phyloP scores from a whole-genome alignment of 163 green algal genomes.

The Coccomyxa subellipsoidea region DNA sequence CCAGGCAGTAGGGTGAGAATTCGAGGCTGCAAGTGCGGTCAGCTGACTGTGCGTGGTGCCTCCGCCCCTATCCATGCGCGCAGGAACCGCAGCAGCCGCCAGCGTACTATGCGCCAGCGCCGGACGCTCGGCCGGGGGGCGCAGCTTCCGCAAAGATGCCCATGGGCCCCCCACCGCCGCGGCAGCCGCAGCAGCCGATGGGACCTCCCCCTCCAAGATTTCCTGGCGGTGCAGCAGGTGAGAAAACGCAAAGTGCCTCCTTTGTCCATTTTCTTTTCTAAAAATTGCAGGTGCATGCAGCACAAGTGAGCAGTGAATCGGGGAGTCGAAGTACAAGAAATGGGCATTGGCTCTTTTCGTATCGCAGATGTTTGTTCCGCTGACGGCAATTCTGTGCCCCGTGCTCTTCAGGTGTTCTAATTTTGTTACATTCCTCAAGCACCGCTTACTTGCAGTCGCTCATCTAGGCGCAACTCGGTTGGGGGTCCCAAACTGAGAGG shows the following conservation, averaged over 20 bases:
- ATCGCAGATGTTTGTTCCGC: too few relatives aligned
- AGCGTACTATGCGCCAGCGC: background rate
- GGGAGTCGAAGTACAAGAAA: background rate
- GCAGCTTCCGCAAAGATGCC: background rate
- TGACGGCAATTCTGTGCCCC: too few relatives aligned
- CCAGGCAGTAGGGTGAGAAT: background rate
- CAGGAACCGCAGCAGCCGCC: background rate
- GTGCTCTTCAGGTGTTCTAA: too few relatives aligned
- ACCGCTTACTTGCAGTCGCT: too few relatives aligned
- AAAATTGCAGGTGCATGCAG: background rate
- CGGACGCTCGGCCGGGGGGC: background rate
- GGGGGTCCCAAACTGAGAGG: background rate
- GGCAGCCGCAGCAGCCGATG: background rate
- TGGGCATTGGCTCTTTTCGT: too few relatives aligned
- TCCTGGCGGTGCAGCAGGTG: background rate
- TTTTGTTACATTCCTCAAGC: too few relatives aligned
- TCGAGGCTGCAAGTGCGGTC: too few relatives aligned
- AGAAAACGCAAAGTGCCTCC: background rate
- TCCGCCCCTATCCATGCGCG: background rate
- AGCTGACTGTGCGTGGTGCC: background rate
- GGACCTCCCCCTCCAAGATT: constrained; percentile 1
- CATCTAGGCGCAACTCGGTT: too few relatives aligned
- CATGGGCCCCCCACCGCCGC: background rate
- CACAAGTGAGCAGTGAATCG: background rate
- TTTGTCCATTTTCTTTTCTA: background rate